Conservation (phyloP, 2,329 filamentous ascomycete species). For the Canariomyces notabilis region DNA sequence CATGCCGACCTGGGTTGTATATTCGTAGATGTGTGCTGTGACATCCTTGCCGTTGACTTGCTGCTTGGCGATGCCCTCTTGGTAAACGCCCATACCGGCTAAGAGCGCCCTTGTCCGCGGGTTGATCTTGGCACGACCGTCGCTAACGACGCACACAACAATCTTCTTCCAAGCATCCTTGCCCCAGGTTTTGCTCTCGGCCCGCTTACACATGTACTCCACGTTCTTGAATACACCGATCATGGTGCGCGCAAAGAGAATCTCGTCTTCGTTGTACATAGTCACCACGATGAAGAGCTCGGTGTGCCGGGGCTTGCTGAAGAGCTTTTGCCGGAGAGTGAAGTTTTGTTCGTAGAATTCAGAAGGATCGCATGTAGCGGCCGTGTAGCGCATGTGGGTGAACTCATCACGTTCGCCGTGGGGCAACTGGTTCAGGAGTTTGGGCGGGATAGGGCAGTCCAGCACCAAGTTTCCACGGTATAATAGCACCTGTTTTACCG, state of each 20-base stretch:
- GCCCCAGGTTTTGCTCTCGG: constrained; percentile 94
- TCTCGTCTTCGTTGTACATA: constrained; percentile 99
- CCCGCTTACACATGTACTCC: constrained; percentile 93
- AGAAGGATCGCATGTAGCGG: constrained; percentile 86
- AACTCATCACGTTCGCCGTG: constrained; percentile 91
- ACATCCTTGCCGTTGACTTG: constrained; percentile 96
- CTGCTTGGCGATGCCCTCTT: constrained; percentile 97
- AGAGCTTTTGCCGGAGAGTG: constrained; percentile 83
- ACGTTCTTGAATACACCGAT: constrained; percentile 98
- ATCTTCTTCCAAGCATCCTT: constrained; percentile 99
- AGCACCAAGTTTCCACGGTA: constrained; percentile 96
- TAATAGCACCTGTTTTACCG: constrained; percentile 94
- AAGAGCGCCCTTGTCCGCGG: constrained; percentile 81
- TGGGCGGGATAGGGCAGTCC: constrained; percentile 90
- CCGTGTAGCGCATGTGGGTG: constrained; percentile 88
- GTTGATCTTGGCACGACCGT: constrained; percentile 96
- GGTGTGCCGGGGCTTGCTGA: constrained; percentile 86
- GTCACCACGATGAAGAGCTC: constrained; percentile 95
- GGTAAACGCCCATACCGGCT: constrained; percentile 91
- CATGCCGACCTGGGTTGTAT: constrained; percentile 80
- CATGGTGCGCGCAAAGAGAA: constrained; percentile 93
- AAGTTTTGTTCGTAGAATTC: constrained; percentile 88
- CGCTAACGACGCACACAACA: constrained; percentile 94
- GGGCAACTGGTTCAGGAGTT: constrained; percentile 78
- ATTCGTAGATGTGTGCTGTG: constrained; percentile 96